Evolutionary conservation across 768 basidiomycete species (phyloP), one percentile per base, ranked within the genome.

Genomic region (Porphyrellus cyaneotinctus): DNA sequence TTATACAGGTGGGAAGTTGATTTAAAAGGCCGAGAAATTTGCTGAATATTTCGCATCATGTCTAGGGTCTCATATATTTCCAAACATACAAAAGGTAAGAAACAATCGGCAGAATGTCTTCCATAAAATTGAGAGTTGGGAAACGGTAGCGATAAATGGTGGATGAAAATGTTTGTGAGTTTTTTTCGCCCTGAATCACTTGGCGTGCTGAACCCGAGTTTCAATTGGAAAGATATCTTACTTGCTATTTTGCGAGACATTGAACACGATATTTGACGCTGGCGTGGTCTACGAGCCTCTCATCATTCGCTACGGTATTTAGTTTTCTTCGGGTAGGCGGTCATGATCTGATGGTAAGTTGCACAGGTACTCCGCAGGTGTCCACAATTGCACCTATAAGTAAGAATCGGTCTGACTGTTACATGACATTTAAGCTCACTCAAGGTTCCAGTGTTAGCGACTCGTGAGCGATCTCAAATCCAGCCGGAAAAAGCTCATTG

Each of bases 201-300:
- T 28, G 20, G 24, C 24, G 3, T n/a, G 6, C 6, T n/a, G n/a
- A n/a, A n/a, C 30, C 30, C 7, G 2, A 46, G 8, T 23, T 20
- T 43, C 11, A 2, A n/a, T 47, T 8, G 28, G 12, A 20, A 51
- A 81, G 76, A 74, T 79, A 36, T 46, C 58, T 36, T 50, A 74
- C 24, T 64, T 81, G 4, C 70, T 80, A 43, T n/a, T 77, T 7
- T 75, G 73, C 37, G 80, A 82, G 62, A 79, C 78, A 0, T 56
- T 75, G 26, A 80, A 79, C 54, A 71, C 75, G 3, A 59, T 65
- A 6, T 80, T 78, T 55, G 73, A 77, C 31, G 64, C 74, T 18
- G 57, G 70, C 2, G 77, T 78, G 56, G 55, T 81, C 17, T 82
- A 81, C 51, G 64, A 74, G 12, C 72, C 78, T 7, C 68, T 82